Evolutionary conservation across 2,329 filamentous ascomycete genomes (phyloP).

Genomic region (Furcasterigmium furcatum): DNA sequence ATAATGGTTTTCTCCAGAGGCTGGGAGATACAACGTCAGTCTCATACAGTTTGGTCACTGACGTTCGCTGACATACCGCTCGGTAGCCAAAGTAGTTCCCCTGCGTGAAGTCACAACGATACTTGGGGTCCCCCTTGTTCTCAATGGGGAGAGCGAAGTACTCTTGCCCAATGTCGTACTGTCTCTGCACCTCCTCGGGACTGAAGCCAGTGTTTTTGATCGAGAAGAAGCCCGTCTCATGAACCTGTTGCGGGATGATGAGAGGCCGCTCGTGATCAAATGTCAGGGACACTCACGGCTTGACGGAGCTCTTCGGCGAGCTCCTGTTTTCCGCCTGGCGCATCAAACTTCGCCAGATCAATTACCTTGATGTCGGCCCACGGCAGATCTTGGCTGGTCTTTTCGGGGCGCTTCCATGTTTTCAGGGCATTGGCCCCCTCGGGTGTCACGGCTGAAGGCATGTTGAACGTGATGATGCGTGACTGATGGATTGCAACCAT

Average conservation of each 20-base stretch:
- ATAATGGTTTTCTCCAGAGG: slow-evolving; percentile 27
- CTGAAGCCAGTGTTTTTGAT: slow-evolving; percentile 50
- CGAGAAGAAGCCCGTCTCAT: slow-evolving; percentile 45
- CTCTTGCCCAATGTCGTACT: slow-evolving; percentile 50
- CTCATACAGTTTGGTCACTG: background rate
- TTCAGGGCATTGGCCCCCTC: slow-evolving; percentile 11
- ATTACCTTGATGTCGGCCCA: slow-evolving; percentile 54
- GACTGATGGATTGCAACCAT: no score
- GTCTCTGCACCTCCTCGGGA: slow-evolving; percentile 47
- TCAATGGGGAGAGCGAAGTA: slow-evolving; percentile 47
- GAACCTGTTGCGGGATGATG: slow-evolving; percentile 13
- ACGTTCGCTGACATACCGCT: slow-evolving; percentile 13
- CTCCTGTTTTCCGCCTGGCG: slow-evolving; percentile 45
- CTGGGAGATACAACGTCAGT: slow-evolving; percentile 6
- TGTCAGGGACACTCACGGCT: slow-evolving; percentile 37
- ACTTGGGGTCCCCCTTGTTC: slow-evolving; percentile 43
- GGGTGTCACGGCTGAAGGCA: slow-evolving; percentile 7
- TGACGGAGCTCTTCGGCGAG: slow-evolving; percentile 48
- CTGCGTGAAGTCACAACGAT: slow-evolving; percentile 35
- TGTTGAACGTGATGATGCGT: slow-evolving; percentile 1
- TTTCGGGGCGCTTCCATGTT: slow-evolving; percentile 21
- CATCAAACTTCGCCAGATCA: slow-evolving; percentile 44
- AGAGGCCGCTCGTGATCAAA: no score
- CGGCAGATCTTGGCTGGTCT: slow-evolving; percentile 19
- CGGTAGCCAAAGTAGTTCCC: slow-evolving; percentile 48